phyloP scores from a whole-genome alignment of 371 early-diverging fungal genomes.

The Mucor irregularis region DNA sequence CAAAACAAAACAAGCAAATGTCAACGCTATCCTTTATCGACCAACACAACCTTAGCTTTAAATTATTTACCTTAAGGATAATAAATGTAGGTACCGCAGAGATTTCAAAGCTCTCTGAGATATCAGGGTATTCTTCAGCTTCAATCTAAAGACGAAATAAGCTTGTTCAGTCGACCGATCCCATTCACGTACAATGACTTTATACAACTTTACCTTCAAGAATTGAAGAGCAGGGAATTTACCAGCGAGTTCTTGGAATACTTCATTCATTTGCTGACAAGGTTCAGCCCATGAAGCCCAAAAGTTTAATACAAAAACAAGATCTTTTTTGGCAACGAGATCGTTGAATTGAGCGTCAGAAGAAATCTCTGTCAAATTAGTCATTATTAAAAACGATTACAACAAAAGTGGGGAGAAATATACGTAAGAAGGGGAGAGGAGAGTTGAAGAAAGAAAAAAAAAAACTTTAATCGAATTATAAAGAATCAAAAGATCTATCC shows the following conservation, averaged over 20 bases:
- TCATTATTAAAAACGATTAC: conserved; percentile 6
- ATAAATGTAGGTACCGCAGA: conserved; percentile 91
- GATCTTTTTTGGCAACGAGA: conserved; percentile 29
- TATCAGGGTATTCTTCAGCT: conserved; percentile 89
- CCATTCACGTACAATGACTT: neutral
- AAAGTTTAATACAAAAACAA: conserved; percentile 72
- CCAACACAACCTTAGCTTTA: no score
- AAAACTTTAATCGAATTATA: no score
- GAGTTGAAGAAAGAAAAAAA: neutral
- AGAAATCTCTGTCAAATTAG: conserved; percentile 47
- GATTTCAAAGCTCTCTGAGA: conserved; percentile 86
- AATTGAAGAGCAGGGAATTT: conserved; percentile 78
- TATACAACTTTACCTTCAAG: conserved; percentile 59
- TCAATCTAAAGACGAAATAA: conserved; percentile 60
- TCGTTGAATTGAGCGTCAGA: conserved; percentile 41
- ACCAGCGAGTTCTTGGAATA: conserved; percentile 80
- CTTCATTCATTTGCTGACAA: conserved; percentile 89
- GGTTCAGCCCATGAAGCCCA: conserved; percentile 92
- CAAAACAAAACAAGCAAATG: no score
- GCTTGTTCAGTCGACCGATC: neutral
- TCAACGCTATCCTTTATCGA: no score
- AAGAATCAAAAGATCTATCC: no score
- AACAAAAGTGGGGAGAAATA: conserved; percentile 1
- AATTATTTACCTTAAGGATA: conserved; percentile 66
- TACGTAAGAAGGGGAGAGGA: neutral